Base-by-base conservation (phyloP, 73 alveolate genomes). In the Blepharisma stoltei region DNA sequence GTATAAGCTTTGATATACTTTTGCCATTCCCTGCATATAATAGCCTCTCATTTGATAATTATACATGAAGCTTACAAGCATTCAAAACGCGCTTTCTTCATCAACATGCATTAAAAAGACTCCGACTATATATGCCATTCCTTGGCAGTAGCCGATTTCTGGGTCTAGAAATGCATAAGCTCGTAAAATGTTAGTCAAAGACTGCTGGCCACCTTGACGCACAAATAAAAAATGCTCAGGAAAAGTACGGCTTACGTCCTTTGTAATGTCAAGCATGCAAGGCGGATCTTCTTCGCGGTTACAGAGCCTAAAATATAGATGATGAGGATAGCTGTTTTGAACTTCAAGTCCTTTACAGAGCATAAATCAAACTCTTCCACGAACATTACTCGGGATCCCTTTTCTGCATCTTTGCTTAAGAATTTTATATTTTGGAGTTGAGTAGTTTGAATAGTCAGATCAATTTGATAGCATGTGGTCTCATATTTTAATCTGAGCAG, bases 71-170 rank as follows among this genome's bases (percentile, higher is more conserved):
- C 32, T 14, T 3, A 38, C 55, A 1, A 69, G 23, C 60, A 69
- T n/a, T 81, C 85, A 82, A 46, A 82, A 82, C 46, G 86, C 77
- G 11, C 38, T 68, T 76, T 90, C 94, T 81, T 90, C 85, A 80
- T 55, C 86, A 41, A 86, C 65, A 8, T 81, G 41, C 82, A 76
- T 78, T 48, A 86, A 82, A 49, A 87, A 67, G 47, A 83, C 70
- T 14, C 83, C 94, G 0, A 87, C 89, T 0, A 91, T 78, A 71
- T 48, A 88, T 77, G 86, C 90, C 91, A 88, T 88, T 41, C 97
- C 97, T 85, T 91, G 95, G 78, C 97, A 91, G 77, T 91, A 91
- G 6, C 93, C 95, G 7, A 84, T 76, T 86, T 92, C 93, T 6
- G 81, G 78, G 83, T 88, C 95, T 44, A 77, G 76, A 54, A 70